Evolutionary conservation across 352 stramenopile genomes (phyloP).

Genomic region (Pythium sukuiense): DNA sequence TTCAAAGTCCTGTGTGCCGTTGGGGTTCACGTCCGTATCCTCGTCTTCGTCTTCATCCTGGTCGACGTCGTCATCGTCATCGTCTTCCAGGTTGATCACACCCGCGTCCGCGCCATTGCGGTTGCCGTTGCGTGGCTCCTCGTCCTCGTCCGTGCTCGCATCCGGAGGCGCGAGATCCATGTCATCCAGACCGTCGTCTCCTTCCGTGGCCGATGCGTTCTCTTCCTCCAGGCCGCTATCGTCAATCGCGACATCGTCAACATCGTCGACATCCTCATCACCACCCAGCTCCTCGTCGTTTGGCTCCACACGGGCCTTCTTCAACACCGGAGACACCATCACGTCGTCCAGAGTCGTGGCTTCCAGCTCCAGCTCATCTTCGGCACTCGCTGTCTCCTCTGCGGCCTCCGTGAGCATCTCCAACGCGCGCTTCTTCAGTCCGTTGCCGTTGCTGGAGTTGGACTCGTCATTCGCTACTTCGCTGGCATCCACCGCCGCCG

Average conservation of each 20-base stretch:
- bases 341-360: constrained; percentile 71
- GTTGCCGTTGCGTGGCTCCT: constrained; percentile 12
- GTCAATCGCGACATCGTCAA: constrained; percentile 1
- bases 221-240: constrained; percentile 14
- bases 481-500: constrained; percentile 12
- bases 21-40: constrained; percentile 9
- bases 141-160: constrained; percentile 30
- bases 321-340: constrained; percentile 44
- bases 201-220: constrained; percentile 17
- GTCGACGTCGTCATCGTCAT: constrained; percentile 28
- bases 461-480: neutral
- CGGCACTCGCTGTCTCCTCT: constrained; percentile 7
- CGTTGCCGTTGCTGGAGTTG: neutral
- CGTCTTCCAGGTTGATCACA: constrained; percentile 21
- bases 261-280: constrained; percentile 25
- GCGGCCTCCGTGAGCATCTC: constrained; percentile 22
- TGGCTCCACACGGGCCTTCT: constrained; percentile 56
- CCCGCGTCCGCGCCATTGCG: constrained; percentile 16
- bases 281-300: constrained; percentile 47
- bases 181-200: constrained; percentile 19
- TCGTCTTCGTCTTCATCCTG: constrained; percentile 39
- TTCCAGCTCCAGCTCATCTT: constrained; percentile 29
- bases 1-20: neutral
- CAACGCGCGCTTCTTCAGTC: constrained; percentile 24
- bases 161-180: constrained; percentile 26